Evolutionary conservation across 257 asterid species (phyloP).

Genomic region (Thymus quinquecostatus): DNA sequence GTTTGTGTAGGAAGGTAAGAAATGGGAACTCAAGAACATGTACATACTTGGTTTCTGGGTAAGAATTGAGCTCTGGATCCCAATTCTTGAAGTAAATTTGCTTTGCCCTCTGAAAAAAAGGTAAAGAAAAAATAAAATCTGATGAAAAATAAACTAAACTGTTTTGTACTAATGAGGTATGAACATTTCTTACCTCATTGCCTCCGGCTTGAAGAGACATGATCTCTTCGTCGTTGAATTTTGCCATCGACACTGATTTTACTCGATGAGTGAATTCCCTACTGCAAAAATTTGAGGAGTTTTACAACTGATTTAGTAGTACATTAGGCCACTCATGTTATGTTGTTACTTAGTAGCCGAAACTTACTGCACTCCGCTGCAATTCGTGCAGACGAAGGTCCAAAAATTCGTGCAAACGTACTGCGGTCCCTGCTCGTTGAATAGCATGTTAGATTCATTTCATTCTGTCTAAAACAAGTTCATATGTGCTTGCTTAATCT

Average conservation of each 20-base stretch:
- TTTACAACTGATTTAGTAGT: neutral
- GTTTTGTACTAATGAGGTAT: neutral
- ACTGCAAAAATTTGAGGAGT: constrained; percentile 45
- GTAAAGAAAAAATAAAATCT: constrained; percentile 1
- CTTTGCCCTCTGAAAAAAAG: constrained; percentile 61
- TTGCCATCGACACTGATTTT: constrained; percentile 90
- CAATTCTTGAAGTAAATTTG: constrained; percentile 74
- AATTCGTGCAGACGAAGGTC: constrained; percentile 89
- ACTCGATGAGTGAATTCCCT: constrained; percentile 92
- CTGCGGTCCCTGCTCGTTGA: constrained; percentile 81
- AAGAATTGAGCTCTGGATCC: constrained; percentile 62
- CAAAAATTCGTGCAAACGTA: constrained; percentile 91
- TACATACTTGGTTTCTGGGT: constrained; percentile 77
- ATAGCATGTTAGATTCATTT: constrained; percentile 9
- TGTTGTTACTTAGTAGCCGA: neutral
- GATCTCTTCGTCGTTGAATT: constrained; percentile 73
- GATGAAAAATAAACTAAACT: neutral
- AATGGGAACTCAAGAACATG: neutral
- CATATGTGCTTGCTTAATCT: too few relatives aligned
- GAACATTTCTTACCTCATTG: constrained; percentile 61
- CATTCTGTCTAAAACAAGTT: neutral
- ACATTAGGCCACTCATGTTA: neutral
- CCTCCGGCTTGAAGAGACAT: constrained; percentile 84
- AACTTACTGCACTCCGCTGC: constrained; percentile 98
- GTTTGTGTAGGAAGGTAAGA: constrained; percentile 7